Evolutionary conservation across 2,329 filamentous ascomycete species (phyloP).

Genomic region (Penicillium sp.): DNA sequence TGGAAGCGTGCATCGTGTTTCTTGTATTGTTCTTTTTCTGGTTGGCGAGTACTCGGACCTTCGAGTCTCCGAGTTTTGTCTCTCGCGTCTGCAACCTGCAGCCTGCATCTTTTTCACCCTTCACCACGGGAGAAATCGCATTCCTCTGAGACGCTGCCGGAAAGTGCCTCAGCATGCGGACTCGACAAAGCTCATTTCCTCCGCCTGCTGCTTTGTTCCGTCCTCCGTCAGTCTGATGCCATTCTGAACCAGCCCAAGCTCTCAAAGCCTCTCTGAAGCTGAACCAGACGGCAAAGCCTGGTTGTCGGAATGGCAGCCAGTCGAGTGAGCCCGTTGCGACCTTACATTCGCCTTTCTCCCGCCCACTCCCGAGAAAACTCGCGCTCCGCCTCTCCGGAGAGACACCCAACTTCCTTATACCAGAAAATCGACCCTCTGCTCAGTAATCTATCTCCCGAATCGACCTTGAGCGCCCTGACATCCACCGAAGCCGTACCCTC

Average conservation of each 20-base stretch:
- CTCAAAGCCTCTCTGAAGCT: constrained; percentile 19
- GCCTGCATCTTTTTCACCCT: constrained; percentile 1
- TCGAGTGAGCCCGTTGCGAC: constrained; percentile 28
- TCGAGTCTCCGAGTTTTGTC: constrained; percentile 1
- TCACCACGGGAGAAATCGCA: constrained; percentile 1
- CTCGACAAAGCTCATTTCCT: constrained; percentile 28
- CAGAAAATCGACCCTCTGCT: constrained; percentile 45
- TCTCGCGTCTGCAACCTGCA: constrained; percentile 1
- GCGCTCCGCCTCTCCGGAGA: constrained; percentile 35
- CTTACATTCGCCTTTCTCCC: constrained; percentile 27
- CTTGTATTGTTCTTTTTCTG: no score
- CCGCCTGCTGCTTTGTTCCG: constrained; percentile 24
- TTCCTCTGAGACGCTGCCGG: neutral
- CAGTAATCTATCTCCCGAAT: constrained; percentile 50
- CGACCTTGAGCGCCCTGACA: constrained; percentile 48
- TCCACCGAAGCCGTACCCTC: constrained; percentile 39
- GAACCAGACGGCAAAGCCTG: constrained; percentile 16
- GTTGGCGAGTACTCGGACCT: neutral
- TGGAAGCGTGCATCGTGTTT: no score
- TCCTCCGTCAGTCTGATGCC: constrained; percentile 26
- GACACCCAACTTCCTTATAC: constrained; percentile 32
- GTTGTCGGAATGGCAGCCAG: constrained; percentile 29
- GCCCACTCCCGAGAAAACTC: constrained; percentile 27
- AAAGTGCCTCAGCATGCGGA: constrained; percentile 35
- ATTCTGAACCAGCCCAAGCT: constrained; percentile 12